Evolutionary conservation across 805 yeast genomes (phyloP).

Genomic region (Dipodascus geniculatus): DNA sequence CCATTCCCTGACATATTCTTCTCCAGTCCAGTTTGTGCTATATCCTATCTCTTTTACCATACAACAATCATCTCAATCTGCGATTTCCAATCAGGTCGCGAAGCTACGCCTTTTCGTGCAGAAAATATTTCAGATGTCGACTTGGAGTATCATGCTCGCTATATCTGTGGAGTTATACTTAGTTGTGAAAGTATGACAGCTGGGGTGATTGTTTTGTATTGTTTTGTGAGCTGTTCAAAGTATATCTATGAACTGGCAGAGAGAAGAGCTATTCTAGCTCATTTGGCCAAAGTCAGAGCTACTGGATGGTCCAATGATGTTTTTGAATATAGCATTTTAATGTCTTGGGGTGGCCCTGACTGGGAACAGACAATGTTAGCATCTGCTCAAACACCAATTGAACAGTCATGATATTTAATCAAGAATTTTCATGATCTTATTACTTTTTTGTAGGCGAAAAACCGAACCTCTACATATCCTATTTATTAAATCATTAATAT

Average conservation of each 20-base stretch:
- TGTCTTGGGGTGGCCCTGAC: background rate
- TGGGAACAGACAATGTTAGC: background rate
- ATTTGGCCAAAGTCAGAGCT: background rate
- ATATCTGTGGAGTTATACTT: constrained; percentile 3
- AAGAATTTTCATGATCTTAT: background rate
- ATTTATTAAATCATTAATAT: too few relatives aligned
- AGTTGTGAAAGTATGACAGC: constrained; percentile 1
- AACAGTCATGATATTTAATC: background rate
- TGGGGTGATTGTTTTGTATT: background rate
- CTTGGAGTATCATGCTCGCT: constrained; percentile 1
- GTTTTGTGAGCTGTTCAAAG: background rate
- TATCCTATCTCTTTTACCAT: constrained; percentile 2
- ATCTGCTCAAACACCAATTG: background rate
- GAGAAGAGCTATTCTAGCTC: background rate
- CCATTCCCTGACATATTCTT: constrained; percentile 3
- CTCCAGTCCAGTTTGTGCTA: background rate
- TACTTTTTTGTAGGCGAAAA: too few relatives aligned
- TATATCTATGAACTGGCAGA: background rate
- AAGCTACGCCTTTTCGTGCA: background rate
- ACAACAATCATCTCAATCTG: background rate
- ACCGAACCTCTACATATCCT: too few relatives aligned
- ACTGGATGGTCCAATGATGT: background rate
- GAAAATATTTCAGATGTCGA: background rate
- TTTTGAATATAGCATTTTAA: background rate
- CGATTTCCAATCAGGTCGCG: background rate